Evolutionary conservation across 2,329 filamentous ascomycete genomes (phyloP).

Genomic region (Aspergillus felis): DNA sequence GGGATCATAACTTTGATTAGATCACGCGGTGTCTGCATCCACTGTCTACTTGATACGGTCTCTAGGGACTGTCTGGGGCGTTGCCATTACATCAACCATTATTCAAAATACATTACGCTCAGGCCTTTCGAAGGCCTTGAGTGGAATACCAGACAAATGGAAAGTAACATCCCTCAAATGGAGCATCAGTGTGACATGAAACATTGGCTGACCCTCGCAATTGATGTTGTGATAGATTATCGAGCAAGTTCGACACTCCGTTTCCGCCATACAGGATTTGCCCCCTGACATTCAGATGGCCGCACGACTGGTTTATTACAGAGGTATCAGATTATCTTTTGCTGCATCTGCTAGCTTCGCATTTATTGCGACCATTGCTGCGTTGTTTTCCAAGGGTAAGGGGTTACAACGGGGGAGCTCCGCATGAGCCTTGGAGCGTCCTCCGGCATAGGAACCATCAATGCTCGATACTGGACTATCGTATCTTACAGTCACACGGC

Average conservation of each 20-base stretch:
- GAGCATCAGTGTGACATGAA: background rate
- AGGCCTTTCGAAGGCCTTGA: slow-evolving; percentile 52
- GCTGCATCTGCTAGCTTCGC: slow-evolving; percentile 52
- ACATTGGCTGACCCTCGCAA: slow-evolving; percentile 23
- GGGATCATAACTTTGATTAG: slow-evolving; percentile 30
- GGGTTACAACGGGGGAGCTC: slow-evolving; percentile 17
- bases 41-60: slow-evolving; percentile 63
- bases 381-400: slow-evolving; percentile 44
- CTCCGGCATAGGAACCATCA: background rate
- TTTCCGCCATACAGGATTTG: slow-evolving; percentile 52
- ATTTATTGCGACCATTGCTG: slow-evolving; percentile 46
- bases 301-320: slow-evolving; percentile 58
- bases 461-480: background rate
- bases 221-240: slow-evolving; percentile 47
- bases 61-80: slow-evolving; percentile 61
- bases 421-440: background rate
- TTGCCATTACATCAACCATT: slow-evolving; percentile 59
- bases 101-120: slow-evolving; percentile 59
- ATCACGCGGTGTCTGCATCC: slow-evolving; percentile 60
- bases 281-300: slow-evolving; percentile 55
- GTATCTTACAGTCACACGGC: background rate
- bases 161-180: slow-evolving; percentile 44
- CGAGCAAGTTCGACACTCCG: slow-evolving; percentile 59
- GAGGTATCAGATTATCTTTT: slow-evolving; percentile 56
- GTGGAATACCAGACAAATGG: slow-evolving; percentile 55